Conservation (phyloP, 208 protist genomes). For the Trypanosoma rangeli region DNA sequence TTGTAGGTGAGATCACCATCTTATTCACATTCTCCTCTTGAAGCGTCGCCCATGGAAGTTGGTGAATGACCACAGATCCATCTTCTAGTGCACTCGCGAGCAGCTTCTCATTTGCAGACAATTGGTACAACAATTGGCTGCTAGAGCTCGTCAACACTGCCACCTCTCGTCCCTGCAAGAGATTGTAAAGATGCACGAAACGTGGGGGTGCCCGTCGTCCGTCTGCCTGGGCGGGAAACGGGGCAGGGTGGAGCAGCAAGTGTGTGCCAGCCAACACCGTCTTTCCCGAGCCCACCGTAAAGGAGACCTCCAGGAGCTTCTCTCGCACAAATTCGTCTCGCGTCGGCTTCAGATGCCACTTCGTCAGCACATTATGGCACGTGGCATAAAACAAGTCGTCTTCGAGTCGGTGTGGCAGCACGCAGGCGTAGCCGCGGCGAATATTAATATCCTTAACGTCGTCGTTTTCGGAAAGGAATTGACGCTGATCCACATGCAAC, state of each 20-base stretch:
- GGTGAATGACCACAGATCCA: slow-evolving; percentile 23
- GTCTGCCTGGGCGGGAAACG: neutral
- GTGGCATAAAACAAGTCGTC: slow-evolving; percentile 55
- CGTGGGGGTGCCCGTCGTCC: slow-evolving; percentile 14
- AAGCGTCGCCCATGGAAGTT: slow-evolving; percentile 12
- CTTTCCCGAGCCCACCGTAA: slow-evolving; percentile 15
- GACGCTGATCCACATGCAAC: slow-evolving; percentile 33
- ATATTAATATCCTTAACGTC: slow-evolving; percentile 1
- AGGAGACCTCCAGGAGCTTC: neutral
- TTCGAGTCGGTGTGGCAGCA: slow-evolving; percentile 38
- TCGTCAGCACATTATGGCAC: slow-evolving; percentile 19
- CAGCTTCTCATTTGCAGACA: slow-evolving; percentile 24
- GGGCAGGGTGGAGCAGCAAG: slow-evolving; percentile 18
- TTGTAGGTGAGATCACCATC: slow-evolving; percentile 9
- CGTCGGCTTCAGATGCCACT: slow-evolving; percentile 19
- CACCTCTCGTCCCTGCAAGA: neutral
- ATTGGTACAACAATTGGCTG: slow-evolving; percentile 11
- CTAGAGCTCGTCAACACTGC: slow-evolving; percentile 16
- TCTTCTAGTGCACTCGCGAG: slow-evolving; percentile 25
- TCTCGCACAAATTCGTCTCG: slow-evolving; percentile 18
- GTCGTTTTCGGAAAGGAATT: slow-evolving; percentile 28
- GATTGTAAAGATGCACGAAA: slow-evolving; percentile 16
- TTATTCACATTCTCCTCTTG: neutral
- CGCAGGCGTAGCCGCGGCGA: slow-evolving; percentile 28
- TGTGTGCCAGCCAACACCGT: slow-evolving; percentile 1